Conservation (phyloP, 2,329 filamentous ascomycete genomes). For the Ustulina deusta region DNA sequence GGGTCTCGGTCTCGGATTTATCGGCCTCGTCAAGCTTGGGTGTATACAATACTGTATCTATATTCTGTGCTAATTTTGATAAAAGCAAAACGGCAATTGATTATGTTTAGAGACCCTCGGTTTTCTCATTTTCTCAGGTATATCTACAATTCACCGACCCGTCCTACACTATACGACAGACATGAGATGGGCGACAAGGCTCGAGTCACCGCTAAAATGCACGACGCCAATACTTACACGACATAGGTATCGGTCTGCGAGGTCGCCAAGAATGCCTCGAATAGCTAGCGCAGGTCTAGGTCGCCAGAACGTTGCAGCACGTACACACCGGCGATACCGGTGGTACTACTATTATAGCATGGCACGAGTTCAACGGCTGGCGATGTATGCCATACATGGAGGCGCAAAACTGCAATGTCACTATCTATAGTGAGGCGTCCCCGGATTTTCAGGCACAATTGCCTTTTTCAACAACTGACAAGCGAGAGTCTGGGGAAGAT, state of each 20-base stretch:
- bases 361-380: slow-evolving; percentile 4
- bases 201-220: slow-evolving; percentile 28
- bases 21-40: background rate
- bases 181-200: slow-evolving; percentile 21
- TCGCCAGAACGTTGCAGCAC: background rate
- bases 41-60: background rate
- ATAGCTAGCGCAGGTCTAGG: background rate
- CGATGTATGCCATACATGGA: slow-evolving; percentile 14
- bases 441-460: slow-evolving; percentile 33
- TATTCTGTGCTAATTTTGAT: background rate
- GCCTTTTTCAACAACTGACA: slow-evolving; percentile 24
- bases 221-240: slow-evolving; percentile 26
- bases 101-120: background rate
- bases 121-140: background rate
- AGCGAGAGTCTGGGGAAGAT: slow-evolving; percentile 34
- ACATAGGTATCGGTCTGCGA: slow-evolving; percentile 3
- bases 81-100: background rate
- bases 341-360: background rate
- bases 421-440: slow-evolving; percentile 12
- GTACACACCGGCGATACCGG: background rate
- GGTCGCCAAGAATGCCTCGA: slow-evolving; percentile 14
- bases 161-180: too few species aligned
- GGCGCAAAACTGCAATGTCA: slow-evolving; percentile 20
- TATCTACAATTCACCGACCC: background rate
- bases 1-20: background rate